These are phyloP conservation scores for Tricholoma saponaceum DNA, from an alignment of 768 basidiomycete genomes.

Conservation along the genomic window DNA sequence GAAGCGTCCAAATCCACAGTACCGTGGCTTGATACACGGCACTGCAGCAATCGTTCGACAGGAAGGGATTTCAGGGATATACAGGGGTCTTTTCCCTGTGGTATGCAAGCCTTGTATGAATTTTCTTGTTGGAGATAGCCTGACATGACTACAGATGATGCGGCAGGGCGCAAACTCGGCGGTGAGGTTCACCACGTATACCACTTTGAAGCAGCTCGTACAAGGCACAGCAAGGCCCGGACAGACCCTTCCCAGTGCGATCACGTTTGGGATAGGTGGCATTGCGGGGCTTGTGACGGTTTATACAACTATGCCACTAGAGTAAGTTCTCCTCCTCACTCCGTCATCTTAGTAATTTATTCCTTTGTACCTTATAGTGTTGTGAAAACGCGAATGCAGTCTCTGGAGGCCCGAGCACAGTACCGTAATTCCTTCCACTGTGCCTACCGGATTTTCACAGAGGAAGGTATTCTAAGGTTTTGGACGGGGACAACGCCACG, in stretches of 20 bases:
- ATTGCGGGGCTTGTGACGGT: slow-evolving; percentile 95
- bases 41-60: slow-evolving; percentile 73
- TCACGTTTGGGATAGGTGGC: slow-evolving; percentile 94
- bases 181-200: slow-evolving; percentile 92
- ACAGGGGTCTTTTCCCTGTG: slow-evolving; percentile 91
- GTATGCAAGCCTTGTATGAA: slow-evolving; percentile 32
- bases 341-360: slow-evolving; percentile 18
- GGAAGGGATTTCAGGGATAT: slow-evolving; percentile 83
- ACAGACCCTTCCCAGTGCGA: slow-evolving; percentile 75
- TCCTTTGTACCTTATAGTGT: slow-evolving; percentile 50
- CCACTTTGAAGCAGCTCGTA: slow-evolving; percentile 90
- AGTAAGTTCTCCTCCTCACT: slow-evolving; percentile 35
- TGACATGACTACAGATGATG: slow-evolving; percentile 66
- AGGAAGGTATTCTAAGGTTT: slow-evolving; percentile 88
- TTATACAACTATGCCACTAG: slow-evolving; percentile 83
- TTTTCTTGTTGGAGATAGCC: background rate
- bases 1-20: slow-evolving; percentile 79
- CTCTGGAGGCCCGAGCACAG: slow-evolving; percentile 72
- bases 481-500: slow-evolving; percentile 97
- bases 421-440: slow-evolving; percentile 97
- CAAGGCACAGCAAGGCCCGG: slow-evolving; percentile 82
- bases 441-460: slow-evolving; percentile 89
- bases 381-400: slow-evolving; percentile 98
- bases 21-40: slow-evolving; percentile 84
- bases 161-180: slow-evolving; percentile 98